Conservation (phyloP, 2,329 filamentous ascomycete species). For the Aspergillus sp. region DNA sequence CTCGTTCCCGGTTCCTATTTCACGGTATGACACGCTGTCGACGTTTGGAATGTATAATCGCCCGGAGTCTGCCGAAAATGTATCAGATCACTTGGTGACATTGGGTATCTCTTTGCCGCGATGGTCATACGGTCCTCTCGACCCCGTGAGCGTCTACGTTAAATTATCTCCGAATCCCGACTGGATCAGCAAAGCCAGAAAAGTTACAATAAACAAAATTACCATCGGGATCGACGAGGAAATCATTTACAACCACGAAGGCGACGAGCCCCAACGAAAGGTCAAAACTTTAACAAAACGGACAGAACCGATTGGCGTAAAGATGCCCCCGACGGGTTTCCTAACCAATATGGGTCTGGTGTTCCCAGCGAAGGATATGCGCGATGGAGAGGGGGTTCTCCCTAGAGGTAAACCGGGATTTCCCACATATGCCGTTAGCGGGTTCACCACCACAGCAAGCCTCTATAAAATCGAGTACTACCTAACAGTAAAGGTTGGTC, state of each 20-base stretch:
- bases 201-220: conserved; percentile 91
- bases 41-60: conserved; percentile 99
- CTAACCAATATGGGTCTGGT: conserved; percentile 88
- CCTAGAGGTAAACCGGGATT: conserved; percentile 83
- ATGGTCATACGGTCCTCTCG: conserved; percentile 94
- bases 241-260: conserved; percentile 97
- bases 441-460: conserved; percentile 90
- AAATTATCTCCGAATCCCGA: conserved; percentile 90
- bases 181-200: conserved; percentile 85
- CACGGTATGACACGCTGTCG: conserved; percentile 92
- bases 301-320: conserved; percentile 75
- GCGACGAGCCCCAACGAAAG: conserved; percentile 90
- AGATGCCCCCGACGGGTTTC: conserved; percentile 86
- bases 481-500: conserved; percentile 78
- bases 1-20: conserved; percentile 83
- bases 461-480: conserved; percentile 99
- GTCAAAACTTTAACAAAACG: conserved; percentile 83
- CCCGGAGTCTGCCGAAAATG: conserved; percentile 81
- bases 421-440: conserved; percentile 81
- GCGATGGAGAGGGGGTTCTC: conserved; percentile 84
- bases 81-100: conserved; percentile 86
- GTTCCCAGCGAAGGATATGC: conserved; percentile 84
- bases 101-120: conserved; percentile 87
- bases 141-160: conserved; percentile 94
- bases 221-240: conserved; percentile 94